These are phyloP conservation scores for Elaeis oleifera DNA, from an alignment of 202 grass and related monocot species.

Conservation along the genomic window DNA sequence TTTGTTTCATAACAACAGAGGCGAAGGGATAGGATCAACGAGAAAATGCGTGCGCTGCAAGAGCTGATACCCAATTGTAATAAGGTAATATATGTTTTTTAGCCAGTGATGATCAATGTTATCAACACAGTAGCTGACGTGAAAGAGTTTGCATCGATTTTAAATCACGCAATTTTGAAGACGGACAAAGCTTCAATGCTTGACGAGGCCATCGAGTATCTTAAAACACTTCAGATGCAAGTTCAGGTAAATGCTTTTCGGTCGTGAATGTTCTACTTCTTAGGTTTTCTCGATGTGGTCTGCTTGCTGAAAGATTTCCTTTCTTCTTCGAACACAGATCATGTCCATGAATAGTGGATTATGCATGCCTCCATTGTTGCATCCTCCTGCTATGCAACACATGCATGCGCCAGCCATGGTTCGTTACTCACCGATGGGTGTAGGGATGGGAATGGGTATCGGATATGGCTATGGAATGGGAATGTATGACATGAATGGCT, in stretches of 20 bases:
- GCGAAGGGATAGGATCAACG: conserved; percentile 87
- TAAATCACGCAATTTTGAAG: conserved; percentile 27
- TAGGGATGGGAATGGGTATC: conserved; percentile 9
- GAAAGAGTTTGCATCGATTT: background rate
- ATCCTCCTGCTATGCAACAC: conserved; percentile 56
- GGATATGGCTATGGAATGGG: too few species aligned
- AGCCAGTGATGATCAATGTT: too few species aligned
- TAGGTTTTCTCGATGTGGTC: background rate
- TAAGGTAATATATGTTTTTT: conserved; percentile 38
- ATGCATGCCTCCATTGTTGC: conserved; percentile 60
- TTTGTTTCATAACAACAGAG: conserved; percentile 35
- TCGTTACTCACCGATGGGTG: conserved; percentile 48
- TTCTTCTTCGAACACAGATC: conserved; percentile 47
- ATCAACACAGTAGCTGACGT: background rate
- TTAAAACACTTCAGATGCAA: conserved; percentile 91
- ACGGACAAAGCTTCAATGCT: conserved; percentile 95
- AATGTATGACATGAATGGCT: conserved; percentile 5
- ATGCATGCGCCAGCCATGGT: conserved; percentile 39
- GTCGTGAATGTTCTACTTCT: background rate
- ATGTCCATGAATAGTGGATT: conserved; percentile 63
- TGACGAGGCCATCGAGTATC: conserved; percentile 93
- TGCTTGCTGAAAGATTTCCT: background rate
- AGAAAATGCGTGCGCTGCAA: conserved; percentile 76
- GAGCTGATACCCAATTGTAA: conserved; percentile 96
- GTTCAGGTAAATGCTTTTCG: conserved; percentile 45